phyloP scores from a whole-genome alignment of 2,329 filamentous ascomycete genomes.

The Neonectria sp. region DNA sequence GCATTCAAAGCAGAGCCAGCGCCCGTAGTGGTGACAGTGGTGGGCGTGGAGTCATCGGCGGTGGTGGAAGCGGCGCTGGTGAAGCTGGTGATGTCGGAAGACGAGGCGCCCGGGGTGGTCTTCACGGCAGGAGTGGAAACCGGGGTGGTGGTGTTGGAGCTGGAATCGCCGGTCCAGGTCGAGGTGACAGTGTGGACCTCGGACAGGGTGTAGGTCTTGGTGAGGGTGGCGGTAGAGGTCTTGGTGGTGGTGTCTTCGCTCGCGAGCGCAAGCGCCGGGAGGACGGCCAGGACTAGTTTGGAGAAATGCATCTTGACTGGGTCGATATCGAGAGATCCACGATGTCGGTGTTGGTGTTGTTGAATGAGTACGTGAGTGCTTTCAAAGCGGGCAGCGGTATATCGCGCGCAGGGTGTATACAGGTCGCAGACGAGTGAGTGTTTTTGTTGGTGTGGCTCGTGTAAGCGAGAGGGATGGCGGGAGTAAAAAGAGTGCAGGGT shows the following conservation, averaged over 20 bases:
- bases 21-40: slow-evolving; percentile 55
- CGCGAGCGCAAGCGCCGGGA: slow-evolving; percentile 69
- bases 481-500: slow-evolving; percentile 21
- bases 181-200: slow-evolving; percentile 59
- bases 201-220: slow-evolving; percentile 67
- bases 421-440: slow-evolving; percentile 20
- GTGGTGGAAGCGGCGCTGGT: slow-evolving; percentile 32
- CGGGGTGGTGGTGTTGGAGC: slow-evolving; percentile 49
- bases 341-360: slow-evolving; percentile 31
- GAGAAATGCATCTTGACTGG: slow-evolving; percentile 56
- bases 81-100: slow-evolving; percentile 42
- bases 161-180: slow-evolving; percentile 36
- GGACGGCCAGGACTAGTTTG: slow-evolving; percentile 62
- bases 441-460: slow-evolving; percentile 28
- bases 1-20: slow-evolving; percentile 62
- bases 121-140: slow-evolving; percentile 37
- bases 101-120: slow-evolving; percentile 30
- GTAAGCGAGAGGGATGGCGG: slow-evolving; percentile 29
- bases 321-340: slow-evolving; percentile 23
- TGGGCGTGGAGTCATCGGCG: slow-evolving; percentile 48
- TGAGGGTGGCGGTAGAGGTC: slow-evolving; percentile 66
- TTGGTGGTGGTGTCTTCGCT: slow-evolving; percentile 58
- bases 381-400: slow-evolving; percentile 39
- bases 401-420: slow-evolving; percentile 31
- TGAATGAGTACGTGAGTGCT: slow-evolving; percentile 42